Conservation (phyloP, 164 flowering plant genomes). For the Aristolochia fimbriata region DNA sequence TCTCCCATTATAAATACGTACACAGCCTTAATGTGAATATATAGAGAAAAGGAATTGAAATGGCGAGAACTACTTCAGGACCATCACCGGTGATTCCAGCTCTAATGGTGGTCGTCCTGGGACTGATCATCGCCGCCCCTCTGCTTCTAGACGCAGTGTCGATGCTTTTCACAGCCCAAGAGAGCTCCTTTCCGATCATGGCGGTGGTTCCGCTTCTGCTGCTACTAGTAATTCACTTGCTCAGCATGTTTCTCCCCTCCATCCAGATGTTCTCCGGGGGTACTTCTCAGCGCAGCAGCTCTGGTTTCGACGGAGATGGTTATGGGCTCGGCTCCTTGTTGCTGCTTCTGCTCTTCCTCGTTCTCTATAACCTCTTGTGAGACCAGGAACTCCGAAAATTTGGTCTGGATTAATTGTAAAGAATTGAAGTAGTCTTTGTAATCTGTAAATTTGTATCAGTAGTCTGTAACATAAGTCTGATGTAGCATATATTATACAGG, state of each 20-base stretch:
- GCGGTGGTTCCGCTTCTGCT: conserved; percentile 17
- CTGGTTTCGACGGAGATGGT: conserved; percentile 19
- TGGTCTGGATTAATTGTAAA: not conserved
- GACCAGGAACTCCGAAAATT: not conserved
- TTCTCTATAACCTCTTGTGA: conserved; percentile 23
- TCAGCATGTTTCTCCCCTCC: conserved; percentile 17
- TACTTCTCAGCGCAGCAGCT: conserved; percentile 4
- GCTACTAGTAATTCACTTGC: conserved; percentile 20
- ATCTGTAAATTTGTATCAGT: no score
- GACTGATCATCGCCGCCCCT: conserved; percentile 21
- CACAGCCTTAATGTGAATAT: no score
- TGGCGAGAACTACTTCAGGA: conserved; percentile 11
- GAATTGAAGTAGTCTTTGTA: no score
- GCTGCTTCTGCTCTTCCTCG: conserved; percentile 28
- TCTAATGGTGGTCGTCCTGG: conserved; percentile 24
- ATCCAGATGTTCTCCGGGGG: conserved; percentile 4
- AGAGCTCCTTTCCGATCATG: conserved; percentile 2
- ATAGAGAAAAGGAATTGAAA: not conserved
- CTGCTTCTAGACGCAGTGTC: conserved; percentile 7
- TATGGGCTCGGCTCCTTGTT: conserved; percentile 30
- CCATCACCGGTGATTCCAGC: conserved; percentile 42
- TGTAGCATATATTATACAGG: not conserved
- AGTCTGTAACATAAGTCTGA: no score
- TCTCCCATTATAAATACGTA: no score
- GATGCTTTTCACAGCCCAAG: conserved; percentile 4